These are phyloP conservation scores for Herpetomonas samuelpessoai DNA, from an alignment of 208 protist genomes.

Conservation along the genomic window DNA sequence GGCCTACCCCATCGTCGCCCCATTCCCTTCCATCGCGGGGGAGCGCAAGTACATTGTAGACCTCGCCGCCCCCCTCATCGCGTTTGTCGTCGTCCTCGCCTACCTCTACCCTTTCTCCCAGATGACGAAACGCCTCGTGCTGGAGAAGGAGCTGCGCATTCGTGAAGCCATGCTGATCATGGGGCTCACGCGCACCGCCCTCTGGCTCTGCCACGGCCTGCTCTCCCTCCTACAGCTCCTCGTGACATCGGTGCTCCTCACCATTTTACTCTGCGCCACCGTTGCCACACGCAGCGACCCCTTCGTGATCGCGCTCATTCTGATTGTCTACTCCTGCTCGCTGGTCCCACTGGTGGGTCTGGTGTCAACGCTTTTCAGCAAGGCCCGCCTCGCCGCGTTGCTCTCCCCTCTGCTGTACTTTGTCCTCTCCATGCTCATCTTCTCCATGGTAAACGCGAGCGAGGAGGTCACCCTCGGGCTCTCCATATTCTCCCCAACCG, in stretches of 20 bases:
- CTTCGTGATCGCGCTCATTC: constrained; percentile 26
- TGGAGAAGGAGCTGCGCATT: constrained; percentile 58
- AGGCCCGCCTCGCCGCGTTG: constrained; percentile 35
- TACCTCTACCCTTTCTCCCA: constrained; percentile 57
- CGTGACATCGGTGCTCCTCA: constrained; percentile 20
- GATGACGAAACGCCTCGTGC: constrained; percentile 35
- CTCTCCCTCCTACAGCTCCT: constrained; percentile 20
- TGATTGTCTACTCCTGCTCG: constrained; percentile 35
- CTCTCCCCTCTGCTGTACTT: constrained; percentile 49
- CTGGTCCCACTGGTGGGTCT: constrained; percentile 31
- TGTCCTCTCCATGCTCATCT: constrained; percentile 33
- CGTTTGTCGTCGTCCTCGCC: constrained; percentile 58
- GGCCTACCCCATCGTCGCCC: constrained; percentile 22
- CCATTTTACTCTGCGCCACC: constrained; percentile 24
- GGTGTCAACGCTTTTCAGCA: constrained; percentile 47
- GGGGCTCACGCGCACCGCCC: constrained; percentile 26
- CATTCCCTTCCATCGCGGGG: constrained; percentile 19
- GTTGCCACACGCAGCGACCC: constrained; percentile 16
- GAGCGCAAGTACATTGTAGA: constrained; percentile 25
- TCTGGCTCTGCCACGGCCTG: constrained; percentile 33
- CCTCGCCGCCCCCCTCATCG: constrained; percentile 24
- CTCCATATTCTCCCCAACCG: constrained; percentile 51
- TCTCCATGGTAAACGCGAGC: constrained; percentile 22
- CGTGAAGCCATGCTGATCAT: constrained; percentile 61
- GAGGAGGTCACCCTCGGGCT: constrained; percentile 16